Conservation (phyloP, 495 filamentous ascomycete genomes). For the Saxophila tyrrhenica region DNA sequence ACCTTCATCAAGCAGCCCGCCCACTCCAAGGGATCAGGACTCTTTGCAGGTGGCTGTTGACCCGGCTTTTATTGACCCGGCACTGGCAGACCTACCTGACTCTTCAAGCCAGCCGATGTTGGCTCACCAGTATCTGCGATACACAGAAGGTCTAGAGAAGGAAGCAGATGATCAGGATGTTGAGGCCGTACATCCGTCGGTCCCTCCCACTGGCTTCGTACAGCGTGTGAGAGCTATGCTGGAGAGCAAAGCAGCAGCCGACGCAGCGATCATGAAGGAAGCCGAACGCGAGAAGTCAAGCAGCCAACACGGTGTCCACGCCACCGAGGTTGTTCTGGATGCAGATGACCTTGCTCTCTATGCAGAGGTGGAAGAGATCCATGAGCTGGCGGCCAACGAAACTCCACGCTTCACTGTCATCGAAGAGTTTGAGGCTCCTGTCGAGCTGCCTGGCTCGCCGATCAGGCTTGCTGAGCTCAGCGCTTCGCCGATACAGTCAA, state of each 20-base stretch:
- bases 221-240: conserved; percentile 24
- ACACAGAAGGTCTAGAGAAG: conserved; percentile 16
- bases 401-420: conserved; percentile 17
- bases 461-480: conserved; percentile 19
- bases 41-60: conserved; percentile 22
- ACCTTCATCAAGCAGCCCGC: conserved; percentile 17
- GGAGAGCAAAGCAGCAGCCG: conserved; percentile 19
- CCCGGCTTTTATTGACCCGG: conserved; percentile 17
- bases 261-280: conserved; percentile 13
- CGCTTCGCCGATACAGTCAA: conserved; percentile 15
- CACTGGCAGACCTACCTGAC: conserved; percentile 11
- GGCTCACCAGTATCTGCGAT: conserved; percentile 15
- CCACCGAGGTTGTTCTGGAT: not conserved
- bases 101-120: conserved; percentile 18
- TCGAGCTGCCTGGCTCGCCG: conserved; percentile 22
- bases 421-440: conserved; percentile 21
- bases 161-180: conserved; percentile 9
- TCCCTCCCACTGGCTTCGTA: conserved; percentile 21
- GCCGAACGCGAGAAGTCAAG: conserved; percentile 4
- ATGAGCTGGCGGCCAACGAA: conserved; percentile 17
- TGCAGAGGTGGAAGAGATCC: conserved; percentile 1
- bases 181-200: conserved; percentile 13
- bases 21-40: conserved; percentile 22
- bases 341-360: not conserved
- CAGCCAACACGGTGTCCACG: not conserved